Conservation (phyloP, 1,139 yeast species). For the Yamadazyma siamensis region DNA sequence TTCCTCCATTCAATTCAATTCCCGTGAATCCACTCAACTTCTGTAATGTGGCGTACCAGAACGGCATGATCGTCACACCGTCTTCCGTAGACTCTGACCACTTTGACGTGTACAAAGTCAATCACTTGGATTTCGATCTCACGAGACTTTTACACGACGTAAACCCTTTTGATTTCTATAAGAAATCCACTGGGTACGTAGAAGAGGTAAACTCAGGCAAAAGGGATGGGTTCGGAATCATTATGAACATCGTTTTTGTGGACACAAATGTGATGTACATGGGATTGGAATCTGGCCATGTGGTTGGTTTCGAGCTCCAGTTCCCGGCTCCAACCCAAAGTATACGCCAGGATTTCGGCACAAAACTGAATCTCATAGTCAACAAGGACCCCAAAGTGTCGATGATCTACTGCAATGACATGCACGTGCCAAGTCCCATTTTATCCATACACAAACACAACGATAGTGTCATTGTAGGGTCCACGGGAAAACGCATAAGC, state of each 20-base stretch:
- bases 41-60: slow-evolving; percentile 42
- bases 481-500: slow-evolving; percentile 33
- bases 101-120: slow-evolving; percentile 48
- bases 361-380: slow-evolving; percentile 3
- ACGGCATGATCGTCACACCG: slow-evolving; percentile 41
- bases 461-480: slow-evolving; percentile 36
- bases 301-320: slow-evolving; percentile 25
- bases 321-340: slow-evolving; percentile 12
- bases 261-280: slow-evolving; percentile 28
- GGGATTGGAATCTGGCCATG: slow-evolving; percentile 61
- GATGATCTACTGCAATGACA: slow-evolving; percentile 20
- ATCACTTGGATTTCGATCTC: slow-evolving; percentile 17
- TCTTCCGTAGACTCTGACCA: slow-evolving; percentile 51
- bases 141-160: slow-evolving; percentile 26
- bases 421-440: slow-evolving; percentile 52
- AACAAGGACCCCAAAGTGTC: slow-evolving; percentile 10
- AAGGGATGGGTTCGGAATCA: slow-evolving; percentile 47
- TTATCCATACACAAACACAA: slow-evolving; percentile 30
- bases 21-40: slow-evolving; percentile 60
- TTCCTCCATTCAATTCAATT: slow-evolving; percentile 26
- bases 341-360: neutral
- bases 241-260: slow-evolving; percentile 47
- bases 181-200: slow-evolving; percentile 5
- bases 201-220: slow-evolving; percentile 14
- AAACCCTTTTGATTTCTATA: slow-evolving; percentile 18